Base-by-base conservation (phyloP, 345 rosid genomes). In the Streptanthus diversifolius region DNA sequence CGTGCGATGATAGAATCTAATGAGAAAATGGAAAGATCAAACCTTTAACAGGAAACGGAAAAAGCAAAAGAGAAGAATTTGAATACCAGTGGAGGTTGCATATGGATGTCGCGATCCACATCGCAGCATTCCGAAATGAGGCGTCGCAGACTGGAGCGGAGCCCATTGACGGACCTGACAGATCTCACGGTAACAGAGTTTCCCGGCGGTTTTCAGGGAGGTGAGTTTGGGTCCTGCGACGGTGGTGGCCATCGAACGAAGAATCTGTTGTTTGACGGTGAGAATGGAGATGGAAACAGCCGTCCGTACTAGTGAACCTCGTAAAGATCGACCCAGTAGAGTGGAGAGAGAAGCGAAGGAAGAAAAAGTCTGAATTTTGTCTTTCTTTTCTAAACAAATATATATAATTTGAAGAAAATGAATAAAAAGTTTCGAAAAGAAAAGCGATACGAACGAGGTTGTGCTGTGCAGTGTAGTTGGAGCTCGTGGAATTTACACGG, bases 21-120 rank as follows among this genome's bases (percentile, higher is more conserved):
- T 27, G 29, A 43, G 43, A 30, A 25, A 25, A 32, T 0, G 3
- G 33, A 58, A 27, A 58, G 25, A 66, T 32, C 25, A 43, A 53
- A 33, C 41, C 41, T 0, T 32, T 6, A 39, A 73, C 22, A 27
- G 11, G 17, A 40, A n/a, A 13, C 2, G 3, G 0, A 33, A 0
- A 47, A 37, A 3, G 2, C n/a, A 9, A 56, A 33, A 65, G 63
- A 51, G 24, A 47, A 11, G 14, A 14, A 39, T 3, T 3, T 21
- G 12, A 11, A 12, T 81, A 93, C 98, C 95, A 43, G 85, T 74
- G 32, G 88, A 77, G 24, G 89, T 60, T 67, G 87, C 4, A 61
- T 85, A 70, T 6, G 85, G 75, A 63, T 80, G 73, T 45, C 66
- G 81, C 36, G 87, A 77, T 78, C 79, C 73, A 63, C 76, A 72